Percentiles rank a stretch among this genome's conserved stretches.
Evolutionary conservation across 176 grass and related monocot species (phyloP).

Genomic region (Rhipidocladum racemiflorum): DNA sequence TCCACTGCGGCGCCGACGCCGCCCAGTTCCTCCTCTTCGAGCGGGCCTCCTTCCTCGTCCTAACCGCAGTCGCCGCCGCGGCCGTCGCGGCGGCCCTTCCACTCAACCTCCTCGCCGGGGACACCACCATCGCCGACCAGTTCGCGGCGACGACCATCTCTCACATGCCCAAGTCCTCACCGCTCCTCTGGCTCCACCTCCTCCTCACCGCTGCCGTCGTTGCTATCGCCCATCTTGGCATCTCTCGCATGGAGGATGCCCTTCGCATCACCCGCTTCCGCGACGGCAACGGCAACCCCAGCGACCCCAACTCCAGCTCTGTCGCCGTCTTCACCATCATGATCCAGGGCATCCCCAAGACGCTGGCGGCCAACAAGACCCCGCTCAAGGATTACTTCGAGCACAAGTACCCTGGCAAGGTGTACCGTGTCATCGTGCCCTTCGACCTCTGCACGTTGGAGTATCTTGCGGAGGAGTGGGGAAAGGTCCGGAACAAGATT

Average conservation of each 20-base stretch:
- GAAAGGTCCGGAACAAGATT: slow-evolving; percentile 69
- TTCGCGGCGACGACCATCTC: slow-evolving; percentile 91
- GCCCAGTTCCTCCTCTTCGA: slow-evolving; percentile 97
- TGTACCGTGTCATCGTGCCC: slow-evolving; percentile 77
- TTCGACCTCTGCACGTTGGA: slow-evolving; percentile 81
- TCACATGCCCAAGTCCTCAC: slow-evolving; percentile 66
- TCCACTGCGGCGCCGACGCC: slow-evolving; percentile 98
- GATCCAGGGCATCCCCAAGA: slow-evolving; percentile 94
- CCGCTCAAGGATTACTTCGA: slow-evolving; percentile 90
- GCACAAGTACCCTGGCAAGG: slow-evolving; percentile 89
- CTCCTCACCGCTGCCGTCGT: slow-evolving; percentile 63
- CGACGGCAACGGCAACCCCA: slow-evolving; percentile 92
- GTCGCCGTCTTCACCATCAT: slow-evolving; percentile 90
- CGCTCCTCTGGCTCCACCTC: slow-evolving; percentile 84
- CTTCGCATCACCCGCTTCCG: slow-evolving; percentile 88
- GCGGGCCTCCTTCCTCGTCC: slow-evolving; percentile 76
- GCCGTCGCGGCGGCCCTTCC: slow-evolving; percentile 58
- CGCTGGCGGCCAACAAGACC: slow-evolving; percentile 61
- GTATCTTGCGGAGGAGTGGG: slow-evolving; percentile 61
- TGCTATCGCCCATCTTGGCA: slow-evolving; percentile 76
- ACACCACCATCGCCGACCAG: slow-evolving; percentile 68
- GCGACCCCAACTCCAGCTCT: slow-evolving; percentile 78
- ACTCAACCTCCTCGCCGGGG: slow-evolving; percentile 79
- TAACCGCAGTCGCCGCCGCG: slow-evolving; percentile 50
- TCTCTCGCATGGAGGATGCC: slow-evolving; percentile 85